phyloP scores from a whole-genome alignment of 169 alveolate species.

The Plasmodium cynomolgi region DNA sequence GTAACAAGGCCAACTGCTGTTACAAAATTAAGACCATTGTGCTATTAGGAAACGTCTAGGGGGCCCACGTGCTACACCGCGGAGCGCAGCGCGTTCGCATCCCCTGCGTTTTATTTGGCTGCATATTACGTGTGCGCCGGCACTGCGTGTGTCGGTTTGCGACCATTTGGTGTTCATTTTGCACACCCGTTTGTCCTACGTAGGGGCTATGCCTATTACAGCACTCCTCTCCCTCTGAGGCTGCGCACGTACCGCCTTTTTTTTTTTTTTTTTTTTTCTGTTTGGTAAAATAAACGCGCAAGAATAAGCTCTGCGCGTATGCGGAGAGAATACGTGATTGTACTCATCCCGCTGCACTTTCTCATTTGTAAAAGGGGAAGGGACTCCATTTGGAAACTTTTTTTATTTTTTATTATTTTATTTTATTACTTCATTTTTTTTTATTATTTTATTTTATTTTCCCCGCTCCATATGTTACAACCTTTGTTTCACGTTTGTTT shows the following conservation, averaged over 20 bases:
- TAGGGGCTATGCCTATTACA: neutral
- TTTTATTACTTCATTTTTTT: too few species aligned
- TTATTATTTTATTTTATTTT: too few species aligned
- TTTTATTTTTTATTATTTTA: too few species aligned
- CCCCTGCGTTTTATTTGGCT: neutral
- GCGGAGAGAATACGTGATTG: neutral
- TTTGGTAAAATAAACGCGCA: neutral
- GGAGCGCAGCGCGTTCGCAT: neutral
- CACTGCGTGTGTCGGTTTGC: neutral
- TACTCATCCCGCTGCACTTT: neutral
- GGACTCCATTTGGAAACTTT: neutral
- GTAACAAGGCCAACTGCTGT: conserved; percentile 41
- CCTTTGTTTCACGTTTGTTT: neutral
- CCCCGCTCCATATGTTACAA: neutral
- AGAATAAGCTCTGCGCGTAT: neutral
- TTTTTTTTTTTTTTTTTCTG: neutral
- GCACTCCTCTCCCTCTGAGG: neutral
- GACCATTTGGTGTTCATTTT: neutral
- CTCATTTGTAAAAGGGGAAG: neutral
- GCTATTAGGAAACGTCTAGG: conserved; percentile 27
- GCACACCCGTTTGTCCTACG: neutral
- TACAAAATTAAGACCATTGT: conserved; percentile 70
- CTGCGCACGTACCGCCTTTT: neutral
- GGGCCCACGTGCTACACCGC: neutral
- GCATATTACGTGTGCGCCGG: neutral